Base-by-base conservation (phyloP, 2,329 filamentous ascomycete species). In the Penicillium brasilianum region DNA sequence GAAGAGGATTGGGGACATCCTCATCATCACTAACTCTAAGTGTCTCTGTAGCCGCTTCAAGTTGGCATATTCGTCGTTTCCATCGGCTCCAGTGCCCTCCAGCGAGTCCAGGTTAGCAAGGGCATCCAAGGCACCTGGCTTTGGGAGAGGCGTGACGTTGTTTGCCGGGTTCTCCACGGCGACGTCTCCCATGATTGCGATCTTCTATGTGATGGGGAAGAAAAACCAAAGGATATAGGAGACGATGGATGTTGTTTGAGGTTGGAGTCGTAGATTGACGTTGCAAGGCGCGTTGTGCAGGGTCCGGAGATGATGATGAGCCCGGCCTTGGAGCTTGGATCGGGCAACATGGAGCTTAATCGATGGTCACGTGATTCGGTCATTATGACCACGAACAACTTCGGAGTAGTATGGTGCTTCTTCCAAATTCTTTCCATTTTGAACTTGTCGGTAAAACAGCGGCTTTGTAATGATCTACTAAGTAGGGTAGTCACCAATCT, bases 21-120 rank as follows among this genome's bases (percentile, higher is more conserved):
- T 32, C 36, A 32, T 18, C 46, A n/a, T 43, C 51, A 77, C 87
- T 71, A 86, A 98, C 88, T 99, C 95, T 71, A 98, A 83, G 83
- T 98, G 93, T 77, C 94, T 86, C 81, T 99, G 94, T 66, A 98
- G 87, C 83, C 96, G 95, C 85, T 99, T 99, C 79, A 98, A 85
- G 43, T 90, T 93, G 55, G 91, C 92, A 79, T 99, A 99, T 77
- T 98, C 94, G 78, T 98, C 94, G 67, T 88, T 91, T 53, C 88
- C 89, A 73, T 97, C 93, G 58, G 87, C 87, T 16, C 88, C 86
- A 64, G 93, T 83, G 62, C 92, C 93, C 79, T 97, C 94, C 66
- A 97, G 88, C 69, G 90, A 89, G 77, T 97, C 93, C 79, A 97
- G 90, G 78, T 91, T 94, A 43, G 92, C 91, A 80, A 97, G 95